Percentiles rank a stretch among this genome's conserved stretches.
phyloP scores from a whole-genome alignment of 805 yeast species.

The Zygosaccharomyces pseudorouxii region DNA sequence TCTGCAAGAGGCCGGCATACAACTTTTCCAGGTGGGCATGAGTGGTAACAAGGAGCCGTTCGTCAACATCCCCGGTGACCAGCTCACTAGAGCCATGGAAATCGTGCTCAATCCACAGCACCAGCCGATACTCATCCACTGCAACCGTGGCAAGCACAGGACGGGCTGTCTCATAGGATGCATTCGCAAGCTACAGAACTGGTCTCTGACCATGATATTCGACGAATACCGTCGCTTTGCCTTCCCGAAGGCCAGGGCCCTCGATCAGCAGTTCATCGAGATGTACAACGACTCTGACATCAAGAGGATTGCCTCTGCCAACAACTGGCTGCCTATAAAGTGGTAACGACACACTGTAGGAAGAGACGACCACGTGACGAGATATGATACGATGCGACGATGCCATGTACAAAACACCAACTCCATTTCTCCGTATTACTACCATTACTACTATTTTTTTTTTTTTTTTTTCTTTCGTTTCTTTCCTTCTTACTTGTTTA shows the following conservation, averaged over 20 bases:
- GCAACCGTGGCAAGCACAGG: slow-evolving; percentile 94
- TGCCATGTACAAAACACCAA: neutral
- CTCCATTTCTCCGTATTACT: neutral
- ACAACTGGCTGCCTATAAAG: slow-evolving; percentile 59
- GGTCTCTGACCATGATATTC: slow-evolving; percentile 91
- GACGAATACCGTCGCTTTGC: slow-evolving; percentile 95
- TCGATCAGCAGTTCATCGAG: slow-evolving; percentile 95
- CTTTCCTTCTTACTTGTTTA: neutral
- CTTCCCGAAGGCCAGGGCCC: slow-evolving; percentile 88
- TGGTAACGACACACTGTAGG: slow-evolving; percentile 43
- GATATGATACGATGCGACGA: neutral
- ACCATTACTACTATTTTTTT: neutral
- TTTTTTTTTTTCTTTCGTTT: neutral
- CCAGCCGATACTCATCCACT: slow-evolving; percentile 89
- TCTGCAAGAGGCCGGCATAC: slow-evolving; percentile 54
- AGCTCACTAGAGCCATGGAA: slow-evolving; percentile 74
- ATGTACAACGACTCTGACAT: slow-evolving; percentile 68
- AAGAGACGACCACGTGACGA: too few species aligned
- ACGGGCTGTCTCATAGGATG: slow-evolving; percentile 97
- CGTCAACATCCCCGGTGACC: slow-evolving; percentile 63
- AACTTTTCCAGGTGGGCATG: slow-evolving; percentile 82
- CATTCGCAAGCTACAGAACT: slow-evolving; percentile 76
- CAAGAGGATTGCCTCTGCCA: slow-evolving; percentile 46
- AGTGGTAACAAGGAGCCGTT: slow-evolving; percentile 95
- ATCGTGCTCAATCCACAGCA: slow-evolving; percentile 79